Percentiles rank a stretch among this genome's conserved stretches.
These are phyloP conservation scores for Blastobotrys indianensis DNA, from an alignment of 1,139 yeast species.

Conservation along the genomic window DNA sequence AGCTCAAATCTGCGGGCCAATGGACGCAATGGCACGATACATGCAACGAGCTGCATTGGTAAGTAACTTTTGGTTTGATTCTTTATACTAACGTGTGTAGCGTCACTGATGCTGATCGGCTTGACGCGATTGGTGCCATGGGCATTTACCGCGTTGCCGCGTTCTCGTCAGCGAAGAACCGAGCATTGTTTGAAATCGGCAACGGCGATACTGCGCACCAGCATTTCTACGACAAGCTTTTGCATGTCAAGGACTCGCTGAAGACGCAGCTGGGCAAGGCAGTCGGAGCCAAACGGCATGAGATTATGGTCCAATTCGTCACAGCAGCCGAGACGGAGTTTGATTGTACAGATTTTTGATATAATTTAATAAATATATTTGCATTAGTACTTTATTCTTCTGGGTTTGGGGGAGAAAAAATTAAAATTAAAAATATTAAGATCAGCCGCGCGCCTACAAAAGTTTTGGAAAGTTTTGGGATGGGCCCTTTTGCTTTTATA, in stretches of 20 bases:
- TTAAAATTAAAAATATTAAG: too few relatives aligned
- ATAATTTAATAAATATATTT: background rate
- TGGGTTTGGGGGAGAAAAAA: too few relatives aligned
- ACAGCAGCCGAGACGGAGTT: constrained; percentile 20
- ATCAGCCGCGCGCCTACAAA: too few relatives aligned
- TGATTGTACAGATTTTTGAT: background rate
- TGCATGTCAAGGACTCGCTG: constrained; percentile 27
- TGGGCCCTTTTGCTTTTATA: too few relatives aligned
- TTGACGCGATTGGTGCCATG: constrained; percentile 37
- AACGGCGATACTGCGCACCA: constrained; percentile 19
- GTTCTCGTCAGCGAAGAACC: constrained; percentile 29
- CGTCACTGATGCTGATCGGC: constrained; percentile 37
- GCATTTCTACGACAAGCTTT: constrained; percentile 33
- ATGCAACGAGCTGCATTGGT: constrained; percentile 31
- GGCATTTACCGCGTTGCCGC: constrained; percentile 35
- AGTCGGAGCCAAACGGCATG: constrained; percentile 27
- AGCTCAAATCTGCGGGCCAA: constrained; percentile 20
- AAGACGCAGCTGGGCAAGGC: constrained; percentile 29
- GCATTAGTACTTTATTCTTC: too few relatives aligned
- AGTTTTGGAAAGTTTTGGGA: too few relatives aligned
- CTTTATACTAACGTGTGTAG: constrained; percentile 13
- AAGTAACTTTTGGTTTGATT: too few relatives aligned
- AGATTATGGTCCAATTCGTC: constrained; percentile 24
- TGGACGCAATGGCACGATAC: constrained; percentile 30
- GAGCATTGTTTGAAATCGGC: constrained; percentile 23